These are phyloP conservation scores for Hypericum androsaemum DNA, from an alignment of 345 rosid species.

Conservation along the genomic window DNA sequence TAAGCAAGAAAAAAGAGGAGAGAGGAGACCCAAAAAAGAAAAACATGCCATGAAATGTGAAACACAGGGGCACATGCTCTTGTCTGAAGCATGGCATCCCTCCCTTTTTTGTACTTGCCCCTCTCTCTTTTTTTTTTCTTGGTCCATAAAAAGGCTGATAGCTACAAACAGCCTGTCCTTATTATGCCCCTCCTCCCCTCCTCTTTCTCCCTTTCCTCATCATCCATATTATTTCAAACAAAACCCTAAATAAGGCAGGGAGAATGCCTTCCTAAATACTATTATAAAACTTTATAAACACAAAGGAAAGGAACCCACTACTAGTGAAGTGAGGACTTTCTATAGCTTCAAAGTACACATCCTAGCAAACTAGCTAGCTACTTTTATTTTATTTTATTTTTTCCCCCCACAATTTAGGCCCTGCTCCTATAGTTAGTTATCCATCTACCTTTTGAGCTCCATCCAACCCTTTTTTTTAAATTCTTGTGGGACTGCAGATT, in stretches of 20 bases:
- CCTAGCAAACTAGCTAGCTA: too few species aligned
- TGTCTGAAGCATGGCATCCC: conserved; percentile 16
- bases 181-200: conserved; percentile 5
- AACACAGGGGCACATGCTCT: conserved; percentile 38
- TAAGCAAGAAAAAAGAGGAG: conserved; percentile 4
- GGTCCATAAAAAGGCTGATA: conserved; percentile 17
- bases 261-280: too few species aligned
- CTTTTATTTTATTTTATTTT: too few species aligned
- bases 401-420: too few species aligned
- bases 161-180: conserved; percentile 38
- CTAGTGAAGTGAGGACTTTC: too few species aligned
- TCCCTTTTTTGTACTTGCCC: conserved; percentile 11
- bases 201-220: neutral
- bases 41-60: conserved; percentile 39
- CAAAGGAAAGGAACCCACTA: too few species aligned
- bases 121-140: neutral
- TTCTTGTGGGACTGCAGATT: too few species aligned
- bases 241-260: conserved; percentile 11
- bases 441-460: too few species aligned
- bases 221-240: conserved; percentile 7
- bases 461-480: too few species aligned
- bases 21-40: conserved; percentile 6
- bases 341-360: too few species aligned
- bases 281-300: too few species aligned
- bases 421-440: too few species aligned